Conservation (phyloP, 2,329 filamentous ascomycete species). For the Trichoderma gracile region DNA sequence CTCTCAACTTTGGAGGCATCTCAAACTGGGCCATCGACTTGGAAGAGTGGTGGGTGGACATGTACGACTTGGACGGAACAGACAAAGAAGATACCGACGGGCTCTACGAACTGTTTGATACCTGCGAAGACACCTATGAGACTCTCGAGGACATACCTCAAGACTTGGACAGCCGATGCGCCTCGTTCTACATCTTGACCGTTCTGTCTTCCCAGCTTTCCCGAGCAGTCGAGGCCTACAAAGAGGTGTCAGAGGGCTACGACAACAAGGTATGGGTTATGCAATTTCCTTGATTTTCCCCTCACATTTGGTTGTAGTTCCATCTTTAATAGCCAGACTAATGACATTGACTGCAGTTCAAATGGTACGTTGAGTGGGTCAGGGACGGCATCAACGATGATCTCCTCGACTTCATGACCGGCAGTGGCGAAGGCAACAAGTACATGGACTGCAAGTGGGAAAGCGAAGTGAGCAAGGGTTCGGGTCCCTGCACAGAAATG, state of each 20-base stretch:
- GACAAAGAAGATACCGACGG: neutral
- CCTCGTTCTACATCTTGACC: neutral
- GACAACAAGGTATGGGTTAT: too few species aligned
- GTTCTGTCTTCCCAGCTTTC: too few species aligned
- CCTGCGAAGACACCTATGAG: neutral
- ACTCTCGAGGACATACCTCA: neutral
- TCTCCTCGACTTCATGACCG: neutral
- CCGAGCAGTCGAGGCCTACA: too few species aligned
- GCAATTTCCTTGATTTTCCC: too few species aligned
- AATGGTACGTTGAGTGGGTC: conserved; percentile 3
- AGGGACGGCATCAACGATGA: neutral
- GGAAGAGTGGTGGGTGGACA: neutral
- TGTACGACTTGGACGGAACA: neutral
- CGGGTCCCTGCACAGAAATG: neutral
- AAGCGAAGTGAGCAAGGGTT: neutral
- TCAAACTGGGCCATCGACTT: conserved; percentile 32
- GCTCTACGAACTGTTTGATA: neutral
- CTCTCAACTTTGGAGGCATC: conserved; percentile 30
- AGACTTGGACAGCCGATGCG: neutral
- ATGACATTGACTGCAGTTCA: neutral
- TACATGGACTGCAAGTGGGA: conserved; percentile 4
- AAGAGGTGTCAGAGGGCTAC: too few species aligned
- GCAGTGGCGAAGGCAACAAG: neutral
- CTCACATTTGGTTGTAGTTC: too few species aligned
- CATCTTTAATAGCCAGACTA: too few species aligned